phyloP scores from a whole-genome alignment of 2,329 filamentous ascomycete genomes.

The Cladophialophora psammophila region DNA sequence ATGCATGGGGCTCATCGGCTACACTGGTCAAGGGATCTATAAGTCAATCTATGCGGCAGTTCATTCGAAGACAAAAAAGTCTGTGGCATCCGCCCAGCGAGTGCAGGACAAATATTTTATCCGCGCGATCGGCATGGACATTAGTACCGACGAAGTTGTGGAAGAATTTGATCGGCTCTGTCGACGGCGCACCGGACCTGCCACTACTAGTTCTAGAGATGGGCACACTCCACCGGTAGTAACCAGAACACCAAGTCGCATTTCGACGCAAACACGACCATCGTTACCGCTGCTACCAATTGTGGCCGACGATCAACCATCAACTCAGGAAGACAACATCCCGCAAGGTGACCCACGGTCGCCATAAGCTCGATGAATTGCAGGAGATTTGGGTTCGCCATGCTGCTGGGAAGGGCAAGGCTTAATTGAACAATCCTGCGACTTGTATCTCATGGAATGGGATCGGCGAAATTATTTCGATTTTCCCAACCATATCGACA shows the following conservation, averaged over 20 bases:
- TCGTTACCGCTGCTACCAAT: not conserved
- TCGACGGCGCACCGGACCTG: not conserved
- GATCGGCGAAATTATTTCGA: not conserved
- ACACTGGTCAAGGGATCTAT: conserved; percentile 45
- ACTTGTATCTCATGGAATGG: not conserved
- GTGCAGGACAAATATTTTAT: conserved; percentile 38
- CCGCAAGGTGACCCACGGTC: not conserved
- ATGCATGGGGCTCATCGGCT: conserved; percentile 43
- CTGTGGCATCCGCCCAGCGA: conserved; percentile 39
- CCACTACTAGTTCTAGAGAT: not conserved
- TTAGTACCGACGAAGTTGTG: not conserved
- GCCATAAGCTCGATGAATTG: too few relatives aligned
- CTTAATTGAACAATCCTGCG: not conserved
- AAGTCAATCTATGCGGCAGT: conserved; percentile 45
- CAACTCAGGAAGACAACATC: not conserved
- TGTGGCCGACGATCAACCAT: not conserved
- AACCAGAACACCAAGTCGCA: conserved; percentile 4
- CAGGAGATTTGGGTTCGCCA: too few relatives aligned
- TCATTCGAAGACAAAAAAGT: conserved; percentile 41
- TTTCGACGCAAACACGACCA: not conserved
- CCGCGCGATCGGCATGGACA: conserved; percentile 14
- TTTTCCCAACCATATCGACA: too few relatives aligned
- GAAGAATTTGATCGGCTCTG: conserved; percentile 10
- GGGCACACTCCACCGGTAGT: not conserved
- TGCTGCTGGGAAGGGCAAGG: not conserved